A percentile compares a stretch with the other conserved stretches of the same genome.
phyloP scores from a whole-genome alignment of 805 yeast species.

The Groenewaldozyma salmanticensis region DNA sequence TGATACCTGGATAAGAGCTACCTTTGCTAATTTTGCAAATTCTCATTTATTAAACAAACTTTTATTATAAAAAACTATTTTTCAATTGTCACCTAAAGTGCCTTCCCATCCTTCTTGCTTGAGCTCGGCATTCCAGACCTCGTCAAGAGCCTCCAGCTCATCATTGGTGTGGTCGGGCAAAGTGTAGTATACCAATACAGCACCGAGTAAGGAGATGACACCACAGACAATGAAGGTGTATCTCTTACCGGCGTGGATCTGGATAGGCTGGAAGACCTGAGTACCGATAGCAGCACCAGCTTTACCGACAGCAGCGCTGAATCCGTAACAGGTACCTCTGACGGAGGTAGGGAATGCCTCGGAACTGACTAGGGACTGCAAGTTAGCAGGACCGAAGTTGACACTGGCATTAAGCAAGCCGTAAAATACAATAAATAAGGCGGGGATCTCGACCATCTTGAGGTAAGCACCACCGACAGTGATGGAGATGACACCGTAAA shows the following conservation, averaged over 20 bases:
- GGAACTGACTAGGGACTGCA: constrained; percentile 78
- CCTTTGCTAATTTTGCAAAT: no score
- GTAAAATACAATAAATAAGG: constrained; percentile 68
- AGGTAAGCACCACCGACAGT: constrained; percentile 37
- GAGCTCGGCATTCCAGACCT: background rate
- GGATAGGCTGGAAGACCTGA: constrained; percentile 72
- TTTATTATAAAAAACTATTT: no score
- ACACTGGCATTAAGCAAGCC: constrained; percentile 82
- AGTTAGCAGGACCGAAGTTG: constrained; percentile 90
- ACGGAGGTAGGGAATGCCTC: constrained; percentile 78
- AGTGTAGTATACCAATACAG: constrained; percentile 45
- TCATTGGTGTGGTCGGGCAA: constrained; percentile 2
- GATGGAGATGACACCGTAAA: constrained; percentile 49
- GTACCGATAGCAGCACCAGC: constrained; percentile 88
- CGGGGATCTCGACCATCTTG: constrained; percentile 44
- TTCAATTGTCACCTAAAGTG: background rate
- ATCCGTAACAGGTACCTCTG: constrained; percentile 81
- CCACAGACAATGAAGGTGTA: constrained; percentile 47
- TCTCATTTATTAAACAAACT: no score
- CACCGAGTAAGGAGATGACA: constrained; percentile 55
- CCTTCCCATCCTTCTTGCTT: constrained; percentile 5
- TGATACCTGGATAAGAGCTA: no score
- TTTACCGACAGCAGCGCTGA: constrained; percentile 86
- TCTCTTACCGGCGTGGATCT: constrained; percentile 19
- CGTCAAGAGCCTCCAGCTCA: background rate